Percentiles rank a stretch among this genome's conserved stretches.
These are phyloP conservation scores for Microbotryomycetes sp. DNA, from an alignment of 1,284 basidiomycete genomes.

Conservation along the genomic window DNA sequence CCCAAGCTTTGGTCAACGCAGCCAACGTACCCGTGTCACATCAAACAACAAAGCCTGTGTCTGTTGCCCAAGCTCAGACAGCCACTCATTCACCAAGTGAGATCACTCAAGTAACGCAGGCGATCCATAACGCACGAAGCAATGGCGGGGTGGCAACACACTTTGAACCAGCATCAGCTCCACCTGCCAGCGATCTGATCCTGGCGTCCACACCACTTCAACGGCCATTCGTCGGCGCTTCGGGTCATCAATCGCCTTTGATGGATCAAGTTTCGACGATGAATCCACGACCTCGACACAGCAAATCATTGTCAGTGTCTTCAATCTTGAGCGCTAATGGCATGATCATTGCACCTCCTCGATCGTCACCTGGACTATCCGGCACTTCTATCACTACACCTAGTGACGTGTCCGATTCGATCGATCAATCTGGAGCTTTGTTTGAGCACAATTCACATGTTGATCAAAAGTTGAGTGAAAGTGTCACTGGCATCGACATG, in stretches of 20 bases:
- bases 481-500: neutral
- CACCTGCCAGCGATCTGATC: too few relatives aligned
- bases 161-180: neutral
- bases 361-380: neutral
- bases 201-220: too few relatives aligned
- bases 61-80: neutral
- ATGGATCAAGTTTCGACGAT: neutral
- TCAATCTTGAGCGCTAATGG: neutral
- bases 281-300: neutral
- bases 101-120: too few relatives aligned
- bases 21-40: neutral
- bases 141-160: neutral
- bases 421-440: neutral
- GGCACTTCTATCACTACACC: neutral
- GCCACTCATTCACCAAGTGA: too few relatives aligned
- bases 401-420: neutral
- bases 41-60: neutral
- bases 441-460: neutral
- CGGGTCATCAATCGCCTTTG: neutral
- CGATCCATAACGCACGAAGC: too few relatives aligned
- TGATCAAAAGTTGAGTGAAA: neutral
- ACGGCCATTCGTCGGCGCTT: neutral
- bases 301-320: neutral
- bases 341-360: neutral
- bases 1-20: constrained; percentile 40